Evolutionary conservation across 2,329 filamentous ascomycete species (phyloP).

Genomic region (Sphaerostilbella broomeana): DNA sequence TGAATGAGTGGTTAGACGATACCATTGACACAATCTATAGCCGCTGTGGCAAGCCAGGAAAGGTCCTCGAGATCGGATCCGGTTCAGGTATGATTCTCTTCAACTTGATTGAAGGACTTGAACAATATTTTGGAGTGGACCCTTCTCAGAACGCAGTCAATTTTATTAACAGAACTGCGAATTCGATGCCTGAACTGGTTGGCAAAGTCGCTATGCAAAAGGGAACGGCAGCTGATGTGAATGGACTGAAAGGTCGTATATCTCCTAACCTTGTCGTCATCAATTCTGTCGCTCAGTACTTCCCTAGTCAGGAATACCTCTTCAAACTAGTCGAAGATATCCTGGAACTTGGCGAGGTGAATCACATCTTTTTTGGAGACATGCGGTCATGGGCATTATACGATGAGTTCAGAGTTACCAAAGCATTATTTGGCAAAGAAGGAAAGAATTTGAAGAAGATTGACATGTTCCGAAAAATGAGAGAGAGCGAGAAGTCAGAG

Average conservation of each 20-base stretch:
- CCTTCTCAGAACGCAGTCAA: conserved; percentile 18
- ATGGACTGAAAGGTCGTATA: neutral
- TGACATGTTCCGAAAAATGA: conserved; percentile 8
- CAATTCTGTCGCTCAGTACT: conserved; percentile 26
- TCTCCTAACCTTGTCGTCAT: conserved; percentile 18
- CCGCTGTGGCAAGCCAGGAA: conserved; percentile 6
- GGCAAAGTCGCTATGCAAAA: conserved; percentile 15
- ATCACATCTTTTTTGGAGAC: conserved; percentile 19
- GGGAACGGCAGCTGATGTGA: conserved; percentile 19
- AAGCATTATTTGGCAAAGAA: conserved; percentile 4
- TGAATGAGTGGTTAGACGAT: conserved; percentile 28
- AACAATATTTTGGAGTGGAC: conserved; percentile 24
- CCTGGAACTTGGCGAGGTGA: neutral
- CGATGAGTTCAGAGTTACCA: conserved; percentile 14
- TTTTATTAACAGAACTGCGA: conserved; percentile 16
- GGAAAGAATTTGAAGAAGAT: conserved; percentile 8
- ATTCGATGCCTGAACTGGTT: conserved; percentile 8
- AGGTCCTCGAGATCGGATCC: conserved; percentile 26
- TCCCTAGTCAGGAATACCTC: conserved; percentile 23
- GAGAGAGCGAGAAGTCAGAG: conserved; percentile 14
- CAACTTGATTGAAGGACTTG: conserved; percentile 18
- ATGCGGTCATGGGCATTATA: conserved; percentile 17
- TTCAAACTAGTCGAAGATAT: conserved; percentile 14
- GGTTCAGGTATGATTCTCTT: conserved; percentile 28
- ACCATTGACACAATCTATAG: conserved; percentile 19